phyloP scores from a whole-genome alignment of 2,329 filamentous ascomycete species.

The Beauveria australis region DNA sequence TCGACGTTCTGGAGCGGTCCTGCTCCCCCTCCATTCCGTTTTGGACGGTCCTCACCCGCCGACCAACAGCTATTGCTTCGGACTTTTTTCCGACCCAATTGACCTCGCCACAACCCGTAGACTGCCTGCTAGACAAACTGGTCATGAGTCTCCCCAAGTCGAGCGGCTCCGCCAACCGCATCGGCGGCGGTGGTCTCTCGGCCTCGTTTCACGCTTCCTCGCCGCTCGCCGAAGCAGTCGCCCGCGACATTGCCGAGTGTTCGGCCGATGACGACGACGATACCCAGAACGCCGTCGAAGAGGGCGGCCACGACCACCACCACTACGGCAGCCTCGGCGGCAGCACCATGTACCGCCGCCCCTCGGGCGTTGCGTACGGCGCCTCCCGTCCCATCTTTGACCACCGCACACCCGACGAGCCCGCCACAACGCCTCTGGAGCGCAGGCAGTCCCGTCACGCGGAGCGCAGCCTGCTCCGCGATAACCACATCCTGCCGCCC shows the following conservation, averaged over 20 bases:
- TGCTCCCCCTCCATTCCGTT: neutral
- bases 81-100: neutral
- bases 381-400: slow-evolving; percentile 63
- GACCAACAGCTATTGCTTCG: neutral
- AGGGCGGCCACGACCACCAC: slow-evolving; percentile 33
- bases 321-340: slow-evolving; percentile 4
- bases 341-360: slow-evolving; percentile 58
- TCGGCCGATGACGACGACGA: slow-evolving; percentile 48
- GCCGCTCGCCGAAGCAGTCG: slow-evolving; percentile 59
- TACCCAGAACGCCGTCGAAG: slow-evolving; percentile 23
- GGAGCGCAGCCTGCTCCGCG: slow-evolving; percentile 52
- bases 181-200: slow-evolving; percentile 20
- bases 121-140: neutral
- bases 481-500: slow-evolving; percentile 58
- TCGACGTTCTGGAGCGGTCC: neutral
- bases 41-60: neutral
- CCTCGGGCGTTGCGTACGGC: slow-evolving; percentile 67
- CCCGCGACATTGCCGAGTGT: slow-evolving; percentile 58
- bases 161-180: slow-evolving; percentile 12
- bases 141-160: slow-evolving; percentile 8
- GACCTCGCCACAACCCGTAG: neutral
- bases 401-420: slow-evolving; percentile 39
- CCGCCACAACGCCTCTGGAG: slow-evolving; percentile 45
- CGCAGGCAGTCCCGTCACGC: slow-evolving; percentile 48
- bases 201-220: slow-evolving; percentile 51